Evolutionary conservation across 495 filamentous ascomycete genomes (phyloP).

Genomic region (Talaromyces stipitatus): DNA sequence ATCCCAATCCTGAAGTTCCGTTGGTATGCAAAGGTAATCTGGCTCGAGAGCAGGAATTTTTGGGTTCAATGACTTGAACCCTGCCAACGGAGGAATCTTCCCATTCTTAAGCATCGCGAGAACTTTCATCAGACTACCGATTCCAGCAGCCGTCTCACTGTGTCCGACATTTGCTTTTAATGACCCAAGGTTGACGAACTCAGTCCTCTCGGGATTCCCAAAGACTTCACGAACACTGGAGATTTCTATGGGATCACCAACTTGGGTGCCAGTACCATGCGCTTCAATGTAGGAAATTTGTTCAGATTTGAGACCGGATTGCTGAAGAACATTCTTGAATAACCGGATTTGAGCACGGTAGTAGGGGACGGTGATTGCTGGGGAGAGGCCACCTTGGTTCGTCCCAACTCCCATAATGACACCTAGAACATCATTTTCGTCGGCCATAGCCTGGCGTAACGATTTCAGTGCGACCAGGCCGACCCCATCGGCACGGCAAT

Average conservation of each 20-base stretch:
- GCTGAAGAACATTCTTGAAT: constrained; percentile 8
- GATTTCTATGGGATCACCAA: constrained; percentile 42
- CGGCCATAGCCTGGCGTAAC: constrained; percentile 47
- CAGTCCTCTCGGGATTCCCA: constrained; percentile 1
- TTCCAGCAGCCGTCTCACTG: constrained; percentile 16
- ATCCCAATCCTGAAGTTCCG: not conserved
- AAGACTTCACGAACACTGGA: constrained; percentile 24
- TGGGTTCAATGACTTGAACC: constrained; percentile 45
- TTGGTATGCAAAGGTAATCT: not conserved
- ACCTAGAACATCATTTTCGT: constrained; percentile 55
- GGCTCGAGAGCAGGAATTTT: constrained; percentile 9
- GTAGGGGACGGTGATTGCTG: constrained; percentile 52
- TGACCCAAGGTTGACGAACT: constrained; percentile 21
- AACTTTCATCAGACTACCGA: constrained; percentile 33
- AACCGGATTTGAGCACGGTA: constrained; percentile 19
- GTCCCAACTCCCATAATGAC: constrained; percentile 50
- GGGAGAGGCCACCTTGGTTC: constrained; percentile 45
- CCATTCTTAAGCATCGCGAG: constrained; percentile 39
- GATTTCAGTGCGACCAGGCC: constrained; percentile 42
- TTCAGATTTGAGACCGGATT: constrained; percentile 5
- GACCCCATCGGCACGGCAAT: constrained; percentile 28
- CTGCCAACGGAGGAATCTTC: constrained; percentile 50
- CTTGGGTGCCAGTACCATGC: constrained; percentile 44
- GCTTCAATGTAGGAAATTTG: constrained; percentile 29
- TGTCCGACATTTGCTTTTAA: constrained; percentile 35